Percentiles rank a stretch among this genome's conserved stretches.
Conservation (phyloP, 2,329 filamentous ascomycete genomes). For the Myriosclerotinia scirpicola region DNA sequence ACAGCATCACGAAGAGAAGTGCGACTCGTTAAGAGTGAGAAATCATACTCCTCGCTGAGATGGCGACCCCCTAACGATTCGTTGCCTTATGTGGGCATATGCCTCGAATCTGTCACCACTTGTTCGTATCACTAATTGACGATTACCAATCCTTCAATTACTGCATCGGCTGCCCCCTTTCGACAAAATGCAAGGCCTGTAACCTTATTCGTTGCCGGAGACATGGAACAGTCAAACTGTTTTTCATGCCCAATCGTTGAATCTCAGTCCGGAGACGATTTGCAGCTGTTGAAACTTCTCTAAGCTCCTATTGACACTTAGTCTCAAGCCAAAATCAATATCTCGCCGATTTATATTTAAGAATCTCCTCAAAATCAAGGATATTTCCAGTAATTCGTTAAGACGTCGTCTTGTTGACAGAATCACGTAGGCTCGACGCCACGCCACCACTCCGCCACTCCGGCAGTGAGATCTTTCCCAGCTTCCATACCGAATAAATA, state of each 20-base stretch:
- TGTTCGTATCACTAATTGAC: neutral
- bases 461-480: neutral
- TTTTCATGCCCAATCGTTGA: neutral
- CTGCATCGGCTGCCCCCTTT: neutral
- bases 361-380: neutral
- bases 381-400: neutral
- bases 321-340: neutral
- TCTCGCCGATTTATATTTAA: neutral
- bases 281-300: too few species aligned
- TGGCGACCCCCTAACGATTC: neutral
- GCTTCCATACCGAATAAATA: neutral
- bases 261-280: too few species aligned
- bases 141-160: constrained; percentile 5
- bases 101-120: neutral
- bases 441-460: neutral
- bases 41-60: neutral
- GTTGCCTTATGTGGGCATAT: neutral
- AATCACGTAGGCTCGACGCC: neutral
- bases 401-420: constrained; percentile 6
- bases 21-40: neutral
- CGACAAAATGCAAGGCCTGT: neutral
- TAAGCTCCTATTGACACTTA: too few species aligned
- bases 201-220: neutral
- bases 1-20: neutral
- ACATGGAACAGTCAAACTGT: neutral